Conservation (phyloP, 257 asterid species). For the Ehretia macrophylla region DNA sequence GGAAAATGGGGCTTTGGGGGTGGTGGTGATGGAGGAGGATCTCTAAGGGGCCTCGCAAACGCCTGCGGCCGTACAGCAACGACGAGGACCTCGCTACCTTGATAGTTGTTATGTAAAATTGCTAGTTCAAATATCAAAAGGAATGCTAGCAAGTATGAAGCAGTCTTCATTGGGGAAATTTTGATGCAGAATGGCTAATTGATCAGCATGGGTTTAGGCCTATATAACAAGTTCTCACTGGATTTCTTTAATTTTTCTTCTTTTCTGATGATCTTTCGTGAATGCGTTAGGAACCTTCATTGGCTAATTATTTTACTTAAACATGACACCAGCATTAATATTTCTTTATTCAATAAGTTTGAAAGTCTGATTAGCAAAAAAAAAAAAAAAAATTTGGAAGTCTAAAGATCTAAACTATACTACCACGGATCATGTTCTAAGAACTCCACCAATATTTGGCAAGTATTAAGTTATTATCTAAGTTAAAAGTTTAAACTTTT, state of each 20-base stretch:
- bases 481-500: no score
- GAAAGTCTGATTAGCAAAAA: background rate
- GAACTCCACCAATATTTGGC: no score
- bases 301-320: background rate
- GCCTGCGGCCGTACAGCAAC: background rate
- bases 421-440: no score
- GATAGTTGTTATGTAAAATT: background rate
- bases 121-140: background rate
- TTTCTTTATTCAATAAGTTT: background rate
- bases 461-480: no score
- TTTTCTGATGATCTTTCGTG: background rate
- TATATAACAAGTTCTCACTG: background rate
- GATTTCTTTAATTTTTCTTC: background rate
- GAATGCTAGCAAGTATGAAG: background rate
- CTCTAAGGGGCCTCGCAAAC: background rate
- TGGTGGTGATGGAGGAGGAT: background rate
- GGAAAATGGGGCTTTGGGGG: background rate
- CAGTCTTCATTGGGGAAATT: background rate
- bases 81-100: background rate
- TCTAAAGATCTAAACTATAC: no score
- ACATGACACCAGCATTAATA: background rate
- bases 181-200: no score
- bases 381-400: no score
- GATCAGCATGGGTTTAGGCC: no score
- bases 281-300: background rate